Base-by-base conservation (phyloP, 2,329 filamentous ascomycete species). In the Basipetospora chlamydospora region DNA sequence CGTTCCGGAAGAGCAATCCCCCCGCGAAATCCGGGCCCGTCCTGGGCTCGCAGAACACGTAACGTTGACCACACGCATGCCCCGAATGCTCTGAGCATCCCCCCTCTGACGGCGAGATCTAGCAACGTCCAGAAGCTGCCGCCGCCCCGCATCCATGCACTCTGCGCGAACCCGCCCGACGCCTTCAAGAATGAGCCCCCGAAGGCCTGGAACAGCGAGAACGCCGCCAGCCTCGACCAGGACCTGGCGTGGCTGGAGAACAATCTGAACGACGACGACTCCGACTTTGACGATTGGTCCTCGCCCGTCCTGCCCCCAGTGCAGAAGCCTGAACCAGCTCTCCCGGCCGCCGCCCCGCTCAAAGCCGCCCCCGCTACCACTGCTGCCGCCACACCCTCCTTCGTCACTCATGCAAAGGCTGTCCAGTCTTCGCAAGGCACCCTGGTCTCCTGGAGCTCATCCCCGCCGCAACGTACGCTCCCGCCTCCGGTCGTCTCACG, bases 401-500 rank as follows among this genome's bases (percentile, higher is more conserved):
- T n/a, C n/a, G n/a, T 29, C 26, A 13, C 26, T 13, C 6, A 29
- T 29, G 26, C 3, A 12, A 28, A 28, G 11, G n/a, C 6, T 12
- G 23, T 26, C 5, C 16, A 11, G 20, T 47, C 52, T 9, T 47
- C 38, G 26, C 51, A 47, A 16, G 47, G 46, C 18, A 53, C 53
- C 35, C 26, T 35, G n/a, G 48, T 84, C 16, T 73, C 80, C 1
- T 92, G 84, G 85, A 83, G 84, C 13, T 74, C 74, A 3, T 80
- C 76, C 3, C 73, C 76, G 0, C 53, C 56, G 8, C 64, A 63
- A 2, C 68, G 72, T 41, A 53, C 57, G 35, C 43, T 52, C 2
- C 60, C 58, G n/a, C 61, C 63, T 1, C 39, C 36, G 2, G 20
- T n/a, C 6, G 18, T 21, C 20, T 8, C 26, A 7, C 10, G 21